Conservation (phyloP, 1,139 yeast genomes). For the Magnusiomyces suaveolens region DNA sequence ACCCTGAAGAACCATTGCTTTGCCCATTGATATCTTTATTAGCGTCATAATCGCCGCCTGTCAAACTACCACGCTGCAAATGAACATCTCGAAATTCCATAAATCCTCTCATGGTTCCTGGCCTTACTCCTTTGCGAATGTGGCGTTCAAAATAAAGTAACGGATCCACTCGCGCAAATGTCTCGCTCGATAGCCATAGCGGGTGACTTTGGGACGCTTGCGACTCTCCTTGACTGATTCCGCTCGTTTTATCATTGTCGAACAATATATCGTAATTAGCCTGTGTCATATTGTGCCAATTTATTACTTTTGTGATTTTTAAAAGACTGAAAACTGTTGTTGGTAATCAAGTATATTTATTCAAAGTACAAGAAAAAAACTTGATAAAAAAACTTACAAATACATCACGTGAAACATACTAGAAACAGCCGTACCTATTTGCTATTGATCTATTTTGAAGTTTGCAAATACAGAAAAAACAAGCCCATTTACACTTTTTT, state of each 20-base stretch:
- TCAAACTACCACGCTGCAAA: conserved; percentile 26
- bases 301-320: not conserved
- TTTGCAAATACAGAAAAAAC: too few relatives aligned
- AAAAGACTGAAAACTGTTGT: not conserved
- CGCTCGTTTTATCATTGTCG: not conserved
- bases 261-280: not conserved
- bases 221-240: not conserved
- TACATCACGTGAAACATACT: too few relatives aligned
- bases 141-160: conserved; percentile 75
- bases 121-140: conserved; percentile 66
- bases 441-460: too few relatives aligned
- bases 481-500: too few relatives aligned
- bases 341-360: not conserved
- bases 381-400: too few relatives aligned
- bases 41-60: conserved; percentile 23
- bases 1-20: not conserved
- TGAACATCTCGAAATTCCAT: conserved; percentile 60
- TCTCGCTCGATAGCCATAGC: conserved; percentile 65
- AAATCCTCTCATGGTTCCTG: conserved; percentile 44
- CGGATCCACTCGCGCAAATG: conserved; percentile 77
- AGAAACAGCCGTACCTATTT: too few relatives aligned
- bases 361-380: too few relatives aligned
- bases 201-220: conserved; percentile 18
- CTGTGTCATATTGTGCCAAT: not conserved
- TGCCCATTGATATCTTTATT: conserved; percentile 26